phyloP scores from a whole-genome alignment of 2,329 filamentous ascomycete genomes.

The Epichloe typhina region DNA sequence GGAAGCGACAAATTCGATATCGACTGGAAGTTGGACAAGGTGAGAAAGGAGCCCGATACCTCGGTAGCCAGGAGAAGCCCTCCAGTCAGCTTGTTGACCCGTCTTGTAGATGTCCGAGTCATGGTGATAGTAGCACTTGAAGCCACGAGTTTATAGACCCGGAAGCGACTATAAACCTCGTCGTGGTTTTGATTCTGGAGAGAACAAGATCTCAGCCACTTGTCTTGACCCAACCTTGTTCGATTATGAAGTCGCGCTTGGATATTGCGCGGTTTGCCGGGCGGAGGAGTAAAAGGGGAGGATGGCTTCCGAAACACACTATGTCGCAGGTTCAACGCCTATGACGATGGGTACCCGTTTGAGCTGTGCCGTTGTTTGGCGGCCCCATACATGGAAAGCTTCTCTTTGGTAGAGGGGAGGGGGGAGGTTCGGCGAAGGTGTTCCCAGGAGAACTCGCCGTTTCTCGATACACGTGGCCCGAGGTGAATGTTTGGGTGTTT shows the following conservation, averaged over 20 bases:
- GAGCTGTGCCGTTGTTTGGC: background rate
- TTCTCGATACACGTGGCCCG: background rate
- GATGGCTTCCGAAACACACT: background rate
- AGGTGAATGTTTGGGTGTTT: background rate
- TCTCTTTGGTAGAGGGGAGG: background rate
- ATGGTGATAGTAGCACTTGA: background rate
- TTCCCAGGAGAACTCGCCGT: background rate
- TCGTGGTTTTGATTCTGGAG: background rate
- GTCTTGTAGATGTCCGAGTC: background rate
- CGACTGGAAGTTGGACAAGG: constrained; percentile 27
- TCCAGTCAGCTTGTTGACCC: constrained; percentile 6
- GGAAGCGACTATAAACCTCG: background rate
- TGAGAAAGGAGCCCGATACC: constrained; percentile 14
- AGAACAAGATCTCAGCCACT: background rate
- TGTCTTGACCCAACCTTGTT: background rate
- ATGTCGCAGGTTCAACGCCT: background rate
- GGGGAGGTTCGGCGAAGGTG: background rate
- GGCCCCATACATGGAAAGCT: background rate
- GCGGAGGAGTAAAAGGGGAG: background rate
- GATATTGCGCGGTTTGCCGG: background rate
- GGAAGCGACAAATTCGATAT: constrained; percentile 24
- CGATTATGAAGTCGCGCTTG: background rate
- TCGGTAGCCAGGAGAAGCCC: constrained; percentile 12
- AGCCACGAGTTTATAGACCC: background rate
- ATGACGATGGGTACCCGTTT: background rate